These are phyloP conservation scores for Collybia nuda DNA, from an alignment of 768 basidiomycete genomes.

Conservation along the genomic window DNA sequence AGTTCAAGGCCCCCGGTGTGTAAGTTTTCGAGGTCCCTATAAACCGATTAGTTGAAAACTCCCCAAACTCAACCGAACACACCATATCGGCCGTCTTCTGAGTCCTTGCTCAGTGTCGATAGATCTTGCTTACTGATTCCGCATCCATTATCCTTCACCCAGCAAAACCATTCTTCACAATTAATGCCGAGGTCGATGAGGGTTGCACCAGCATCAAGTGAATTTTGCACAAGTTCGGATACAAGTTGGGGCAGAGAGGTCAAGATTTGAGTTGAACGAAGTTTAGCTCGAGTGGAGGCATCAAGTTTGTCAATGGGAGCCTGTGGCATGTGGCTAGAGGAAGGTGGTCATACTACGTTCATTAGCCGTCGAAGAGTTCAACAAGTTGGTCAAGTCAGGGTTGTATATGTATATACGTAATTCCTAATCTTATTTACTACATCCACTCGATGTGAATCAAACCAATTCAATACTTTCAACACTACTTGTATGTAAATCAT, in stretches of 20 bases:
- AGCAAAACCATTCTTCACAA: conserved; percentile 76
- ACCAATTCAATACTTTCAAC: no score
- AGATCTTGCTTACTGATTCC: conserved; percentile 72
- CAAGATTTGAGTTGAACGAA: conserved; percentile 84
- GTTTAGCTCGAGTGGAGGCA: conserved; percentile 57
- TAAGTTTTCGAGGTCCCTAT: conserved; percentile 77
- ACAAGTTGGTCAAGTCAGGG: no score
- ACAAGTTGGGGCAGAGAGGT: conserved; percentile 80
- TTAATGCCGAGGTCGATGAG: conserved; percentile 74
- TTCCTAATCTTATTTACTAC: no score
- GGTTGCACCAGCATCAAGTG: conserved; percentile 77
- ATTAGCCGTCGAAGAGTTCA: background rate
- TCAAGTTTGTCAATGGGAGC: conserved; percentile 49
- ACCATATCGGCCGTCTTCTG: conserved; percentile 68
- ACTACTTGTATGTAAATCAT: no score
- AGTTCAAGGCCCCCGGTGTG: conserved; percentile 44
- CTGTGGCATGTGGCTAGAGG: conserved; percentile 9
- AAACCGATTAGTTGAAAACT: background rate
- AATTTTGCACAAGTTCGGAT: conserved; percentile 87
- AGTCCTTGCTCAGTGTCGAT: conserved; percentile 46
- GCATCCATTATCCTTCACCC: conserved; percentile 82
- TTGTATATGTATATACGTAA: no score
- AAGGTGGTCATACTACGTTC: background rate
- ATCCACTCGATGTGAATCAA: no score
- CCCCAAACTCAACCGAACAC: conserved; percentile 24